Evolutionary conservation across 805 yeast species (phyloP), one percentile per base, ranked within the genome.

Genomic region (Pichia deserticola): DNA sequence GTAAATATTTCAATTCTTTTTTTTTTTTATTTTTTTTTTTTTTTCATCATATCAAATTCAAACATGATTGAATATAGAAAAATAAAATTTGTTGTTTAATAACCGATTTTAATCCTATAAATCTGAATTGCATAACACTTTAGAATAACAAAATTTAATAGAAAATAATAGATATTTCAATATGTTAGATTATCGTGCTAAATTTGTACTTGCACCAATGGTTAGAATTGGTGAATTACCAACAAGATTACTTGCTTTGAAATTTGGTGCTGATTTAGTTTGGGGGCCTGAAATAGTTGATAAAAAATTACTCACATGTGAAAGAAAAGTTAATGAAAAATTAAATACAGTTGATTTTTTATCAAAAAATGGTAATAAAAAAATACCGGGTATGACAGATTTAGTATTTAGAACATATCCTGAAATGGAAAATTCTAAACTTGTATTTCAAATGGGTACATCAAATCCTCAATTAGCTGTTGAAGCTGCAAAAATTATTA

Each of bases 251-350:
- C 63, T 90, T 55, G 83, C 97, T 0, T 72, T 93, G 28, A 78
- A 77, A 55, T 75, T 87, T 63, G 97, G 97, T 3, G 96, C 97
- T 0, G 98, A 93, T 65, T 71, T 92, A 43, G 98, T 93, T 5
- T 93, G 99, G 99, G 80, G 84, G 37, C 99, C 99, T 0, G 99
- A 93, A 65, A 85, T 90, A 52, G 78, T 93, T 27, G 99, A 93
- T 64, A 86, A 84, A 64, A 89, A 89, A 63, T 66, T 93, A 36
- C 60, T 89, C 27, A 77, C 78, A 28, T 87, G 95, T 61, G 75
- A 74, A 34, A 74, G 98, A 54, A 68, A 73, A 0, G 75, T 70
- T 34, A 90, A 90, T 63, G 70, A 66, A 0, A 66, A 64, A 34
- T 65, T 81, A 32, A 73, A 77, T 5, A 83, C 90, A 0, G 65